Conservation (phyloP, 75 land plant genomes). For the Cunninghamia lanceolata region DNA sequence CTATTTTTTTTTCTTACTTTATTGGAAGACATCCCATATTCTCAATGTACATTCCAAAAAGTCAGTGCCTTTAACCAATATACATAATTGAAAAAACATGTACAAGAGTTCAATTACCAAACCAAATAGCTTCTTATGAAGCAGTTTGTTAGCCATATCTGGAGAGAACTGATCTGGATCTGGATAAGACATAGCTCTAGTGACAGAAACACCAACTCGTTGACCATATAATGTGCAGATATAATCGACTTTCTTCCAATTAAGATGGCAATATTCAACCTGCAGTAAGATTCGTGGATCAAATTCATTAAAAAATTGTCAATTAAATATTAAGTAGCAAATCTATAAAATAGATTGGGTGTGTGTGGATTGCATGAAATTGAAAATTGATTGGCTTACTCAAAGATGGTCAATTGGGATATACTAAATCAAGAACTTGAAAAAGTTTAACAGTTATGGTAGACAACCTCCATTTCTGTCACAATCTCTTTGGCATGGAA, state of each 20-base stretch:
- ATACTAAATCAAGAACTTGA: neutral
- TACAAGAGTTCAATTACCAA: constrained; percentile 30
- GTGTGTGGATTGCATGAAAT: neutral
- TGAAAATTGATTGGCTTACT: neutral
- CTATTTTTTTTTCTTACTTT: neutral
- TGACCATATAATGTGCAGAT: constrained; percentile 54
- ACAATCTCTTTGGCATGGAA: constrained; percentile 47
- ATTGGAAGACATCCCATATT: neutral
- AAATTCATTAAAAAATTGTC: neutral
- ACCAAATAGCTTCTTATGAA: constrained; percentile 48
- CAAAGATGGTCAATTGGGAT: neutral
- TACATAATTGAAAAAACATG: neutral
- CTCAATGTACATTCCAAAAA: neutral
- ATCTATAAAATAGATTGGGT: neutral
- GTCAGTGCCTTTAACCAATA: neutral
- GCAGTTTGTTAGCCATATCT: constrained; percentile 31
- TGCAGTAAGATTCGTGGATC: neutral
- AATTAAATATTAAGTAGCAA: neutral
- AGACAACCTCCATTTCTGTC: constrained; percentile 54
- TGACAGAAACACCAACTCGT: constrained; percentile 54
- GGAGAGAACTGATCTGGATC: constrained; percentile 39
- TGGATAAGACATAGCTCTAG: constrained; percentile 54
- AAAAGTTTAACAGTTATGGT: neutral
- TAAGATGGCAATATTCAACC: constrained; percentile 35
- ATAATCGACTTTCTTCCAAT: constrained; percentile 61